A percentile compares a stretch with the other conserved stretches of the same genome.
phyloP scores from a whole-genome alignment of 2,329 filamentous ascomycete genomes.

The Penicillium sp. region DNA sequence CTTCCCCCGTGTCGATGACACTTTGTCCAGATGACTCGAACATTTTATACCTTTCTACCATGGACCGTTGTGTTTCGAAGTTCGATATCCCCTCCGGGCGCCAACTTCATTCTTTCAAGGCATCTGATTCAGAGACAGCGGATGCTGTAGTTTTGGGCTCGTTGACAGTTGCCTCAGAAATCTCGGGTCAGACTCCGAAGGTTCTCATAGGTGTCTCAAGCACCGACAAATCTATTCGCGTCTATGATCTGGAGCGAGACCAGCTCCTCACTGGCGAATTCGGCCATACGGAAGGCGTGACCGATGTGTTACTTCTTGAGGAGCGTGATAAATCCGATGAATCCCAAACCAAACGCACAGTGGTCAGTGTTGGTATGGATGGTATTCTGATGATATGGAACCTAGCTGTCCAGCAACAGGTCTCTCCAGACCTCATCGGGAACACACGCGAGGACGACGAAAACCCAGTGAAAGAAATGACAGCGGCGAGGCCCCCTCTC shows the following conservation, averaged over 20 bases:
- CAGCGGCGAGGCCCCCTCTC: conserved; percentile 67
- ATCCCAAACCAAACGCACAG: conserved; percentile 41
- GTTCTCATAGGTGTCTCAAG: conserved; percentile 85
- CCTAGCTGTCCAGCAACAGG: conserved; percentile 35
- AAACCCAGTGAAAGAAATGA: conserved; percentile 47
- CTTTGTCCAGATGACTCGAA: conserved; percentile 62
- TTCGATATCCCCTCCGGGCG: conserved; percentile 66
- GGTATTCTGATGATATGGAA: conserved; percentile 81
- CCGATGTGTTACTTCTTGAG: conserved; percentile 72
- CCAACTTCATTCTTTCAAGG: conserved; percentile 72
- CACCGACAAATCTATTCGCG: conserved; percentile 88
- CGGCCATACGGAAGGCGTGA: conserved; percentile 93
- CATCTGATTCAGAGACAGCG: conserved; percentile 71
- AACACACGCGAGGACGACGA: conserved; percentile 39
- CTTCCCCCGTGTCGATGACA: conserved; percentile 81
- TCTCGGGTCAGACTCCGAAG: conserved; percentile 56
- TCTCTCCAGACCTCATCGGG: conserved; percentile 30
- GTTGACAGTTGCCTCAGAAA: conserved; percentile 59
- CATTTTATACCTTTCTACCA: conserved; percentile 57
- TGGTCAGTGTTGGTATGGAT: conserved; percentile 75
- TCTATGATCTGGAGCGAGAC: conserved; percentile 80
- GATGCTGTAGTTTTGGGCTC: conserved; percentile 84
- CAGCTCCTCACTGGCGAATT: conserved; percentile 81
- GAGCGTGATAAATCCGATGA: conserved; percentile 38
- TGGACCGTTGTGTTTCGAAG: conserved; percentile 60